phyloP scores from a whole-genome alignment of 805 yeast genomes.

The Metschnikowia vanudenii region DNA sequence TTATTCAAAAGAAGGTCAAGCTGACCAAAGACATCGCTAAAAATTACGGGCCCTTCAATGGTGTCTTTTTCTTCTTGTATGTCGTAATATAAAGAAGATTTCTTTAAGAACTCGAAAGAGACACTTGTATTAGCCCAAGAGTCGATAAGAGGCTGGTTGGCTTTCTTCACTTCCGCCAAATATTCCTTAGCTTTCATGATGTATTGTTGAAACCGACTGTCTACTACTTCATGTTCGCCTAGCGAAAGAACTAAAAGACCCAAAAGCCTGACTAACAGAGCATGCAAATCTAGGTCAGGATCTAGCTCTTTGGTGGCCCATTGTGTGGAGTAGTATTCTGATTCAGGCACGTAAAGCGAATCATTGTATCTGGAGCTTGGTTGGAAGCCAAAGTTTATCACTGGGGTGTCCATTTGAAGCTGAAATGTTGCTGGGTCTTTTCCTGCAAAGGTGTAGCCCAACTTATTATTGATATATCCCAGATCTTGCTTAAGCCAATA shows the following conservation, averaged over 20 bases:
- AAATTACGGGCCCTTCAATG: slow-evolving; percentile 15
- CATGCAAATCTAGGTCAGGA: slow-evolving; percentile 33
- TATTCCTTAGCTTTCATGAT: slow-evolving; percentile 19
- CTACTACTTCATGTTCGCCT: slow-evolving; percentile 41
- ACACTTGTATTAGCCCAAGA: slow-evolving; percentile 25
- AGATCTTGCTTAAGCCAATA: slow-evolving; percentile 39
- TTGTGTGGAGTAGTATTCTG: slow-evolving; percentile 32
- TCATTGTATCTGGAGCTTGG: slow-evolving; percentile 30
- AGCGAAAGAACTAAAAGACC: slow-evolving; percentile 37
- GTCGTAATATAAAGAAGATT: slow-evolving; percentile 24
- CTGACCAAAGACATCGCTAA: slow-evolving; percentile 18
- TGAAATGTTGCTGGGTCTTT: slow-evolving; percentile 35
- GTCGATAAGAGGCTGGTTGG: slow-evolving; percentile 13
- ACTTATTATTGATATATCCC: slow-evolving; percentile 28
- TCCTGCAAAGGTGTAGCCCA: slow-evolving; percentile 26
- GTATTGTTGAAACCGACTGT: slow-evolving; percentile 25
- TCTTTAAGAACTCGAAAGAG: slow-evolving; percentile 19
- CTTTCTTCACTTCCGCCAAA: slow-evolving; percentile 19
- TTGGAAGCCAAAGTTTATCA: slow-evolving; percentile 33
- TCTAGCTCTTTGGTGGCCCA: slow-evolving; percentile 29
- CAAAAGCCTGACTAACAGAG: slow-evolving; percentile 34
- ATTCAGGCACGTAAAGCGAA: slow-evolving; percentile 32
- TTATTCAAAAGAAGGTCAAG: slow-evolving; percentile 21
- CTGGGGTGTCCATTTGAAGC: slow-evolving; percentile 29
- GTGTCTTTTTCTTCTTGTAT: slow-evolving; percentile 12